Evolutionary conservation across 805 yeast genomes (phyloP).

Genomic region (Metschnikowia noctiluminum): DNA sequence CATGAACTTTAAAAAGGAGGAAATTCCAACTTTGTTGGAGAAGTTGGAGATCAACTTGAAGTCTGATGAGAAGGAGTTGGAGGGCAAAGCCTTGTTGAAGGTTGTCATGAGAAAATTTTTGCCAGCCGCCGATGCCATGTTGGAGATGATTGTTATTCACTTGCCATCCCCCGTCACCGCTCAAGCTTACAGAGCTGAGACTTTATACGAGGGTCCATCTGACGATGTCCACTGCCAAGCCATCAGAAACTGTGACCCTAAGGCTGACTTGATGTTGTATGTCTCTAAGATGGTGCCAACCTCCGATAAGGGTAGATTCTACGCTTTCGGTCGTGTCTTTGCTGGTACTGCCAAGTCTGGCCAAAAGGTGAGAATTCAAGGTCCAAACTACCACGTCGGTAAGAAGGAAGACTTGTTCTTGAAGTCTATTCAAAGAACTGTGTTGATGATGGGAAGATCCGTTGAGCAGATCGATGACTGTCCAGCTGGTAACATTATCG

Average conservation of each 20-base stretch:
- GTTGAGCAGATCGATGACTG: constrained; percentile 98
- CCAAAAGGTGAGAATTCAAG: constrained; percentile 99
- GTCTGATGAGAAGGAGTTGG: constrained; percentile 96
- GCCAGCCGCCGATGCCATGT: constrained; percentile 99
- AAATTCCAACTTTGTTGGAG: constrained; percentile 85
- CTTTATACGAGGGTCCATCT: constrained; percentile 98
- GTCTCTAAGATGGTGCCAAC: constrained; percentile 99
- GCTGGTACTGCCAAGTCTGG: constrained; percentile 99
- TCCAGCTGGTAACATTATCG: constrained; percentile 99
- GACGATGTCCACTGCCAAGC: constrained; percentile 88
- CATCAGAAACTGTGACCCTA: constrained; percentile 98
- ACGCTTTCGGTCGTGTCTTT: constrained; percentile 99
- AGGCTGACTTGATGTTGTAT: constrained; percentile 97
- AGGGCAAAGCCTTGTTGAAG: constrained; percentile 98
- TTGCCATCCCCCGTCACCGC: constrained; percentile 99
- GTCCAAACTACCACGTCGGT: constrained; percentile 99
- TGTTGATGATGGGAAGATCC: constrained; percentile 98
- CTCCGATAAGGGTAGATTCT: constrained; percentile 99
- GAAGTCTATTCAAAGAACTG: constrained; percentile 98
- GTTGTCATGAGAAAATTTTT: constrained; percentile 99
- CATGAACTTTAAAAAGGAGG: constrained; percentile 99
- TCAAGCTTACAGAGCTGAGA: constrained; percentile 98
- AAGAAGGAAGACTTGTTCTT: constrained; percentile 96
- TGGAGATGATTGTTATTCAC: constrained; percentile 98
- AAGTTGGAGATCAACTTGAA: constrained; percentile 92